phyloP scores from a whole-genome alignment of 768 basidiomycete genomes.

The Mrakia gelida region DNA sequence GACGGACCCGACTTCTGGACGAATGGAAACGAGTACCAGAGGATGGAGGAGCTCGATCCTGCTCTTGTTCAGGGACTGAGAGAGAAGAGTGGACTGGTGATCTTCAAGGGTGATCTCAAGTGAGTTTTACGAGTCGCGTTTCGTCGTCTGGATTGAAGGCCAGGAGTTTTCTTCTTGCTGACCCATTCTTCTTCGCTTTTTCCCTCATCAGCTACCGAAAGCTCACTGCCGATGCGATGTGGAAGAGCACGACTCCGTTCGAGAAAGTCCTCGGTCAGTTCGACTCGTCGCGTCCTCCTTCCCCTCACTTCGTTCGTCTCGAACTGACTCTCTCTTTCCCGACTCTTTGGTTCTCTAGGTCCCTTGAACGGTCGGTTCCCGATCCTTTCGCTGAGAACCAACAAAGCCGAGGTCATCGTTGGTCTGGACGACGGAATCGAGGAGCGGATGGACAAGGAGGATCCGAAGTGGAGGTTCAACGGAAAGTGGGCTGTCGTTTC shows the following conservation, averaged over 20 bases:
- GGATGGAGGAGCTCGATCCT: slow-evolving; percentile 50
- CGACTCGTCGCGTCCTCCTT: neutral
- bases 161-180: neutral
- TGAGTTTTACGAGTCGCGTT: slow-evolving; percentile 47
- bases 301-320: slow-evolving; percentile 11
- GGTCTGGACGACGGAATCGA: slow-evolving; percentile 68
- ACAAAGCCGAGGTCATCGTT: slow-evolving; percentile 91
- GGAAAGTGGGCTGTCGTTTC: slow-evolving; percentile 56
- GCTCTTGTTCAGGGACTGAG: slow-evolving; percentile 56
- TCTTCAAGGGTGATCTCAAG: slow-evolving; percentile 95
- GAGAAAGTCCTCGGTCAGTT: slow-evolving; percentile 61
- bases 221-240: slow-evolving; percentile 82
- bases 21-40: slow-evolving; percentile 43
- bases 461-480: slow-evolving; percentile 50
- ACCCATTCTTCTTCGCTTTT: slow-evolving; percentile 18
- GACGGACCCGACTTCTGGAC: slow-evolving; percentile 46
- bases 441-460: slow-evolving; percentile 59
- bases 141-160: neutral
- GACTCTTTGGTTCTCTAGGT: slow-evolving; percentile 49
- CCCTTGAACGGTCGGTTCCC: slow-evolving; percentile 53
- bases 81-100: slow-evolving; percentile 59
- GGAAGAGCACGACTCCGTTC: slow-evolving; percentile 79
- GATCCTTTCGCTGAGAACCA: slow-evolving; percentile 78
- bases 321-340: slow-evolving; percentile 30
- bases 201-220: slow-evolving; percentile 67